These are phyloP conservation scores for Vitis hybrid DNA, from an alignment of 177 flowering plant genomes.

Conservation along the genomic window DNA sequence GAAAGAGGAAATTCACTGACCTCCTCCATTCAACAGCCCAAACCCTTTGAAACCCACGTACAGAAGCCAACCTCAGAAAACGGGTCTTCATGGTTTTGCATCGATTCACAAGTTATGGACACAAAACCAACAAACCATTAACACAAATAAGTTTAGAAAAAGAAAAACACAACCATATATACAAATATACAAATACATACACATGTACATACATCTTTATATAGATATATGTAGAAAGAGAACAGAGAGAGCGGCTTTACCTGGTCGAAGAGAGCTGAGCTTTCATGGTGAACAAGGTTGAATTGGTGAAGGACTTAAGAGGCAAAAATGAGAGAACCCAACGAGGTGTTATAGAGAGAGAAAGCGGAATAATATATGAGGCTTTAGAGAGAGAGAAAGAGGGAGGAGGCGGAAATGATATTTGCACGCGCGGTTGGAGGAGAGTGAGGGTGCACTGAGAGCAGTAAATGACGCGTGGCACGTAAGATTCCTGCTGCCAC, in stretches of 20 bases:
- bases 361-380: background rate
- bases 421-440: background rate
- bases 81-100: slow-evolving; percentile 30
- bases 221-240: background rate
- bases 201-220: background rate
- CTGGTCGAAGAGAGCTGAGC: slow-evolving; percentile 10
- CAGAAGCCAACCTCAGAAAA: slow-evolving; percentile 19
- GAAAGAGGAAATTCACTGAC: slow-evolving; percentile 7
- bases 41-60: slow-evolving; percentile 28
- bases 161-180: background rate
- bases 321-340: background rate
- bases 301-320: background rate
- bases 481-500: background rate
- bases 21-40: slow-evolving; percentile 9
- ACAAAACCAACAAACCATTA: slow-evolving; percentile 25
- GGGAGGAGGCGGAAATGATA: background rate
- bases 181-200: background rate
- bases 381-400: slow-evolving; percentile 5
- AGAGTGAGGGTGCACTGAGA: background rate
- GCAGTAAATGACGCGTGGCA: background rate
- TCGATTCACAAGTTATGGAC: slow-evolving; percentile 25
- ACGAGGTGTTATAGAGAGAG: background rate
- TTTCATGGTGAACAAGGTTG: slow-evolving; percentile 17
- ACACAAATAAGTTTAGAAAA: background rate
- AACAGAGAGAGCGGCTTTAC: slow-evolving; percentile 4